These are phyloP conservation scores for Chamaenerion angustifolium DNA, from an alignment of 345 rosid species.

Conservation along the genomic window DNA sequence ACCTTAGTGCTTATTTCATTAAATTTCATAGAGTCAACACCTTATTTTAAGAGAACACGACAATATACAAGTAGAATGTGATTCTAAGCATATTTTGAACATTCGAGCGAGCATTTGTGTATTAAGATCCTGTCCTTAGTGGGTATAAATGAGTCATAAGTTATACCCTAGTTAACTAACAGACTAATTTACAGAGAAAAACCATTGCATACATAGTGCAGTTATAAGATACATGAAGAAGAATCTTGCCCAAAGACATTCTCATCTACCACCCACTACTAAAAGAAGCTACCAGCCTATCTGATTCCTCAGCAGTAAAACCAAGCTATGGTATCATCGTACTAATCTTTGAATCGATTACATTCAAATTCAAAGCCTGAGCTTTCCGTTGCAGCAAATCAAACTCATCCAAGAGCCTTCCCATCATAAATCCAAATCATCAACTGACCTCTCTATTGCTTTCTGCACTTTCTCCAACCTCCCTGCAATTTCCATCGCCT, in stretches of 20 bases:
- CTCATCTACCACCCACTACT: slow-evolving; percentile 99
- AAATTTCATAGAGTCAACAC: too few species aligned
- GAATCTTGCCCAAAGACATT: slow-evolving; percentile 93
- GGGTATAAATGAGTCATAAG: not conserved
- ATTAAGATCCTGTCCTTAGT: not conserved
- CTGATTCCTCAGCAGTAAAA: slow-evolving; percentile 63
- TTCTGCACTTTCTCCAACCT: slow-evolving; percentile 72
- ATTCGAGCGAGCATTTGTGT: too few species aligned
- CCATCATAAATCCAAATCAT: slow-evolving; percentile 92
- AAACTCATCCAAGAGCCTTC: slow-evolving; percentile 86
- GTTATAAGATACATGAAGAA: slow-evolving; percentile 53
- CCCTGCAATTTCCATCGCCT: slow-evolving; percentile 69
- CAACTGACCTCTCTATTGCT: slow-evolving; percentile 62
- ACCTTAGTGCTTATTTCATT: too few species aligned
- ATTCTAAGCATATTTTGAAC: too few species aligned
- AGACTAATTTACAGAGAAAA: slow-evolving; percentile 2
- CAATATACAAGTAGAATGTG: too few species aligned
- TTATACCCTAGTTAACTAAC: not conserved
- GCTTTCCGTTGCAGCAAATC: slow-evolving; percentile 81
- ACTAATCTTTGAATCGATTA: slow-evolving; percentile 69
- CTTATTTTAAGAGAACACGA: too few species aligned
- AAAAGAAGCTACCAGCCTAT: slow-evolving; percentile 86
- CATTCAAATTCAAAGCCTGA: slow-evolving; percentile 56
- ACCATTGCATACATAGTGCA: not conserved
- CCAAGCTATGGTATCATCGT: slow-evolving; percentile 91